phyloP scores from a whole-genome alignment of 345 rosid species.

The Mallotus nudiflorus region DNA sequence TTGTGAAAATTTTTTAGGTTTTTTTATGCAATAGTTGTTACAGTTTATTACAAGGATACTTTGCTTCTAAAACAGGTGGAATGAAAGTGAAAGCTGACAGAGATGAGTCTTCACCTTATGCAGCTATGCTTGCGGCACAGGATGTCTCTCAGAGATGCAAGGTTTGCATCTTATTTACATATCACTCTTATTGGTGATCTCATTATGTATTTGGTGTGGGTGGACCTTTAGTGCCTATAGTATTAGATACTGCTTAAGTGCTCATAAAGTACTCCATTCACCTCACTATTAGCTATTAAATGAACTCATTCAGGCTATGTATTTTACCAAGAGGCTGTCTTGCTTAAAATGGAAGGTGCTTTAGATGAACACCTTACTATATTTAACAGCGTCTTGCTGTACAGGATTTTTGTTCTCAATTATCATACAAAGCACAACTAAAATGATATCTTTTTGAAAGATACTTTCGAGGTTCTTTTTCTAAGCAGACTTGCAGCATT shows the following conservation, averaged over 20 bases:
- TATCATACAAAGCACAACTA: too few relatives aligned
- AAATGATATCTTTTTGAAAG: too few relatives aligned
- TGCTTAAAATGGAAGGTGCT: too few relatives aligned
- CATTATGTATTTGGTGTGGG: not conserved
- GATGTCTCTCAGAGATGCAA: conserved; percentile 81
- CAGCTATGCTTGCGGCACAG: conserved; percentile 93
- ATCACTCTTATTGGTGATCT: not conserved
- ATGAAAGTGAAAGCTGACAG: conserved; percentile 96
- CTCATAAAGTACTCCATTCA: not conserved
- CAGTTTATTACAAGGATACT: not conserved
- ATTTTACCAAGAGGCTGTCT: too few relatives aligned
- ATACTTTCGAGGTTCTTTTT: too few relatives aligned
- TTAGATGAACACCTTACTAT: too few relatives aligned
- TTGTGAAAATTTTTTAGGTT: too few relatives aligned
- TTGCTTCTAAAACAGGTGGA: conserved; percentile 49
- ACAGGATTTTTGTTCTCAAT: too few relatives aligned
- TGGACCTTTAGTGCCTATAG: not conserved
- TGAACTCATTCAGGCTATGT: too few relatives aligned
- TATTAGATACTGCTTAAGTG: not conserved
- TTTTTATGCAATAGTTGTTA: too few relatives aligned
- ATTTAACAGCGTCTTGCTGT: too few relatives aligned
- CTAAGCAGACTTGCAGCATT: too few relatives aligned
- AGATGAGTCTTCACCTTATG: conserved; percentile 89
- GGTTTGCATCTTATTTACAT: conserved; percentile 27
- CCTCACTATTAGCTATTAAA: not conserved